Evolutionary conservation across 2,329 filamentous ascomycete genomes (phyloP).

Genomic region (Penicillium glabrum): DNA sequence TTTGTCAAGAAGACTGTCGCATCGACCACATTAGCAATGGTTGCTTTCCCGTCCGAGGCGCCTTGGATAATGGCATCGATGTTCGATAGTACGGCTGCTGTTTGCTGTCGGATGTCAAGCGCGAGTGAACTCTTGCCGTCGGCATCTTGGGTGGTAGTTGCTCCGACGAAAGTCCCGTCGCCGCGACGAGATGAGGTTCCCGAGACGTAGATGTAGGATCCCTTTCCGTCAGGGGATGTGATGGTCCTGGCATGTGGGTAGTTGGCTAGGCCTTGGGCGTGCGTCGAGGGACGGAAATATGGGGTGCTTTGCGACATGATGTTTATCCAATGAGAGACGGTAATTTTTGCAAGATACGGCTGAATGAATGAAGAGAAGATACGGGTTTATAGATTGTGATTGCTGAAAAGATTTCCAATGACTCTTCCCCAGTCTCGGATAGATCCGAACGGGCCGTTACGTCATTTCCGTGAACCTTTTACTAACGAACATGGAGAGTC

Average conservation of each 20-base stretch:
- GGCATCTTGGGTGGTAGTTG: slow-evolving; percentile 27
- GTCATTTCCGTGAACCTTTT: background rate
- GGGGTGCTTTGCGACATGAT: slow-evolving; percentile 31
- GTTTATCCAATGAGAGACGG: background rate
- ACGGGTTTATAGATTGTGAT: background rate
- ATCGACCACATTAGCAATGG: slow-evolving; percentile 41
- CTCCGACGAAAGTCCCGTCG: slow-evolving; percentile 40
- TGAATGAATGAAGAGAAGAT: background rate
- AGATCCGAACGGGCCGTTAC: background rate
- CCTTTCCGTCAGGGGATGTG: slow-evolving; percentile 30
- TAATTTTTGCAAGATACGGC: background rate
- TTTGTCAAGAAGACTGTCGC: slow-evolving; percentile 44
- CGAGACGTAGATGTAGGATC: slow-evolving; percentile 39
- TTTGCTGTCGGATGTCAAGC: slow-evolving; percentile 41
- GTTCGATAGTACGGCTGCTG: slow-evolving; percentile 40
- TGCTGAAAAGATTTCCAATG: background rate
- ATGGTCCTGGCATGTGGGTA: slow-evolving; percentile 41
- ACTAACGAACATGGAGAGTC: slow-evolving; percentile 14
- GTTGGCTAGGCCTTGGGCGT: slow-evolving; percentile 30
- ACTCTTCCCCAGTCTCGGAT: background rate
- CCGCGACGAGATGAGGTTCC: slow-evolving; percentile 40
- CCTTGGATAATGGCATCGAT: slow-evolving; percentile 42
- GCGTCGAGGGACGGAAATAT: slow-evolving; percentile 32
- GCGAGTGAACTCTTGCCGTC: slow-evolving; percentile 30
- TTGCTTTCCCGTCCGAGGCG: slow-evolving; percentile 37